These are phyloP conservation scores for Sarocladium strictum DNA, from an alignment of 2,329 filamentous ascomycete species.

Conservation along the genomic window DNA sequence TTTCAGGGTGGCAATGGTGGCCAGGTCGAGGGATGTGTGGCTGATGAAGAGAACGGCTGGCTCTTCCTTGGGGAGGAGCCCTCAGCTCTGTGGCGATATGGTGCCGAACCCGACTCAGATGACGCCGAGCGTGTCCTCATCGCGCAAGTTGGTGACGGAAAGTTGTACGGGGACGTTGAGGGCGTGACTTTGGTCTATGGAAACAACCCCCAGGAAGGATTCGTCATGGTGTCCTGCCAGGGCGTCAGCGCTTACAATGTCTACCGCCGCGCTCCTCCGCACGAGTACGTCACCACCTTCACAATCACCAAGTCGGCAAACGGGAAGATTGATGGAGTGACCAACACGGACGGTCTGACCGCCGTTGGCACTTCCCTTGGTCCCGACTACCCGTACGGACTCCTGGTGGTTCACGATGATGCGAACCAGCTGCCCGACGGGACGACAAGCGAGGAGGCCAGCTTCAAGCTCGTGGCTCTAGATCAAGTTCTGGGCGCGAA, in stretches of 20 bases:
- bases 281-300: slow-evolving; percentile 43
- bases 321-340: slow-evolving; percentile 40
- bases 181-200: slow-evolving; percentile 46
- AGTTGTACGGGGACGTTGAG: slow-evolving; percentile 47
- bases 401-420: slow-evolving; percentile 48
- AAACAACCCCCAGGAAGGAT: slow-evolving; percentile 34
- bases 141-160: slow-evolving; percentile 39
- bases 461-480: slow-evolving; percentile 43
- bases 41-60: slow-evolving; percentile 44
- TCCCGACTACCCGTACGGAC: slow-evolving; percentile 32
- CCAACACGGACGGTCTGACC: slow-evolving; percentile 46
- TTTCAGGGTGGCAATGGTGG: slow-evolving; percentile 45
- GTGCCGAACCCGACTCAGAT: slow-evolving; percentile 38
- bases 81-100: slow-evolving; percentile 45
- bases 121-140: slow-evolving; percentile 26
- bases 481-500: slow-evolving; percentile 30
- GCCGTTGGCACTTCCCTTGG: slow-evolving; percentile 39
- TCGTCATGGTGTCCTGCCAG: slow-evolving; percentile 46
- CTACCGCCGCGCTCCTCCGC: slow-evolving; percentile 41
- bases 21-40: slow-evolving; percentile 49
- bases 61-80: slow-evolving; percentile 48
- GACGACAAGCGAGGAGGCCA: slow-evolving; percentile 38
- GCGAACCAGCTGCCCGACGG: slow-evolving; percentile 42
- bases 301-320: slow-evolving; percentile 36
- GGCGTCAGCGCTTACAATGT: slow-evolving; percentile 47